A percentile compares a stretch with the other conserved stretches of the same genome.
Evolutionary conservation across 441 rosid species (phyloP).

Genomic region (Eruca vesicaria): DNA sequence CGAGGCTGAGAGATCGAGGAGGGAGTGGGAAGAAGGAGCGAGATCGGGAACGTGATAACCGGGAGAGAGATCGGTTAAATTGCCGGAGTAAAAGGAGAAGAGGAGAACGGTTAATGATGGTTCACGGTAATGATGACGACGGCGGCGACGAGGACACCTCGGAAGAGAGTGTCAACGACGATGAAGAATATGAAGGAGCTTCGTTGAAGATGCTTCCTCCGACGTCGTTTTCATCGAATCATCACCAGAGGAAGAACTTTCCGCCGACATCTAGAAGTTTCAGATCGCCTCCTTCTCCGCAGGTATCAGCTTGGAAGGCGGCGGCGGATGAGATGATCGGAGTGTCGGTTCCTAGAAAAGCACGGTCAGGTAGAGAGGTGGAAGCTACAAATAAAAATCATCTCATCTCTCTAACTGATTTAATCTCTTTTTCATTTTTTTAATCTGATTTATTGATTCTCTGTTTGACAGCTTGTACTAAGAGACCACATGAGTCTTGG

Average conservation of each 20-base stretch:
- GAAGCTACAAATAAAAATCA: constrained; percentile 36
- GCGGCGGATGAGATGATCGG: constrained; percentile 96
- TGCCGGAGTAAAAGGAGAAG: constrained; percentile 29
- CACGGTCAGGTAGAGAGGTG: constrained; percentile 99
- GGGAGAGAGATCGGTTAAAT: constrained; percentile 68
- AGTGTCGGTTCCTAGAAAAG: constrained; percentile 96
- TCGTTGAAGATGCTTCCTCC: constrained; percentile 73
- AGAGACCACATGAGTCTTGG: constrained; percentile 93
- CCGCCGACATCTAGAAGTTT: constrained; percentile 49
- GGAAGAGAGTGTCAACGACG: constrained; percentile 82
- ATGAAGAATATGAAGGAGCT: constrained; percentile 65
- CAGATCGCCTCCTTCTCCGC: constrained; percentile 35
- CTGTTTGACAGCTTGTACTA: constrained; percentile 60
- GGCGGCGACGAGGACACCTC: constrained; percentile 30
- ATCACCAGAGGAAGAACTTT: constrained; percentile 58
- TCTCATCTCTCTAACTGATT: constrained; percentile 30
- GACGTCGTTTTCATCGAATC: constrained; percentile 45
- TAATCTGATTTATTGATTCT: not conserved
- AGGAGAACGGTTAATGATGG: not conserved
- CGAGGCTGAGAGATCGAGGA: constrained; percentile 79
- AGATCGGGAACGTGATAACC: constrained; percentile 59
- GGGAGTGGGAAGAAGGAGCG: constrained; percentile 60
- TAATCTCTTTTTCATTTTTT: constrained; percentile 8
- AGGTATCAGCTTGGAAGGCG: constrained; percentile 59
- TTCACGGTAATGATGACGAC: constrained; percentile 39